Evolutionary conservation across 2,329 filamentous ascomycete species (phyloP).

Genomic region (Coleophoma eucalyptorum): DNA sequence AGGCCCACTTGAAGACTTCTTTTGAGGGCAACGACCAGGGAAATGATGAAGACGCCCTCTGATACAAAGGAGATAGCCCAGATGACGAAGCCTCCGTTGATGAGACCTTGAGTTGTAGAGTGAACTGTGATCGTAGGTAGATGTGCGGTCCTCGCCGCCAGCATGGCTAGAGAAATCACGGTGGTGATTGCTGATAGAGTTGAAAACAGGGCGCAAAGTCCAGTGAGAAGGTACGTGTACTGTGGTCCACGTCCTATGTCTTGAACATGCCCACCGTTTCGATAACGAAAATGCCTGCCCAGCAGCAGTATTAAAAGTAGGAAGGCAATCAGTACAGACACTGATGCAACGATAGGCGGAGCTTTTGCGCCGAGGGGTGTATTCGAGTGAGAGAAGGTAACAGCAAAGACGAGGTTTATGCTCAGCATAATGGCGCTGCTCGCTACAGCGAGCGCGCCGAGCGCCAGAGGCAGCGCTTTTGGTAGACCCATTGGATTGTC

Average conservation of each 20-base stretch:
- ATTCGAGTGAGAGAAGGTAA: conserved; percentile 13
- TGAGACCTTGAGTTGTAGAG: conserved; percentile 13
- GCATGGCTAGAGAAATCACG: conserved; percentile 18
- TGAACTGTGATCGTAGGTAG: conserved; percentile 15
- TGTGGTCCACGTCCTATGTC: conserved; percentile 18
- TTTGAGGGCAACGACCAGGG: conserved; percentile 20
- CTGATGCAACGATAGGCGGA: conserved; percentile 22
- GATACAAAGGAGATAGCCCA: conserved; percentile 23
- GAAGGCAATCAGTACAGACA: conserved; percentile 15
- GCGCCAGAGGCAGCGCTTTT: conserved; percentile 15
- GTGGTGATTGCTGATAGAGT: conserved; percentile 20
- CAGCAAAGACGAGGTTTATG: conserved; percentile 25
- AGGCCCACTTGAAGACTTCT: conserved; percentile 19
- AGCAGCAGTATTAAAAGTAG: conserved; percentile 18
- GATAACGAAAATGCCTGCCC: conserved; percentile 21
- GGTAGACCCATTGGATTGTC: conserved; percentile 15
- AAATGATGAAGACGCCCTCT: conserved; percentile 22
- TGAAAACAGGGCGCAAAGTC: conserved; percentile 18
- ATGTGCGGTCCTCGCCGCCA: conserved; percentile 13
- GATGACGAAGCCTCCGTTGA: conserved; percentile 21
- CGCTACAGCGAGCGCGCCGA: conserved; percentile 22
- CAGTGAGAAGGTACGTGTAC: conserved; percentile 22
- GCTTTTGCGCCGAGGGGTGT: conserved; percentile 8
- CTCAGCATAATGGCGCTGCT: conserved; percentile 22
- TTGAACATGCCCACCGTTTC: conserved; percentile 19